Base-by-base conservation (phyloP, 257 asterid genomes). In the Gentiana straminea region DNA sequence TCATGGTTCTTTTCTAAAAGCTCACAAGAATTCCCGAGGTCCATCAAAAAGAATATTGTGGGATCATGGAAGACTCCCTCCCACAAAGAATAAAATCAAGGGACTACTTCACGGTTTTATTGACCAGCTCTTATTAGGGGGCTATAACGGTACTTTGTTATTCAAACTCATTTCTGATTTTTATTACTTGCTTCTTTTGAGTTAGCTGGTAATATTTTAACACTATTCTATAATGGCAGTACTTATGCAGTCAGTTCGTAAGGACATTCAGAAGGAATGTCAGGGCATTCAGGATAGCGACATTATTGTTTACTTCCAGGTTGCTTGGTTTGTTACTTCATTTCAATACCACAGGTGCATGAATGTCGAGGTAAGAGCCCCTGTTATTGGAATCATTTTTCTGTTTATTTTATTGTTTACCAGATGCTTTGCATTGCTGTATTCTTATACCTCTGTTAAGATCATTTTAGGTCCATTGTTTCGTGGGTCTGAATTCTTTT, bases 201-300 rank as follows among this genome's bases (percentile, higher is more conserved):
- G 51, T 45, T 55, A 5, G 57, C 46, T 62, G 62, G 68, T 52
- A 55, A 60, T 64, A 53, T 58, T 70, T 72, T 56, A 69, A 56
- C 12, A 54, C 38, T 32, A 3, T 67, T 74, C 60, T 46, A 49
- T 55, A 48, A 49, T 54, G 44, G 32, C 79, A 91, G 98, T 75
- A 67, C 53, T 91, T 69, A 81, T 84, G 92, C 86, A 78, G 84
- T 84, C 98, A 13, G 71, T 91, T 57, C 87, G 80, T 11, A 90
- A 91, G 67, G 95, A 91, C 74, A 83, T 91, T 68, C 93, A 76
- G 5, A 81, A 80, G 75, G 98, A 91, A 59, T 86, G 73, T 67
- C 94, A 69, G 63, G 80, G 83, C 52, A 56, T 91, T 70, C 88
- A 85, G 65, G 81, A 75, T 69, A 70, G 73, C 54, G 98, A 91